These are phyloP conservation scores for Xylogone sp. DNA, from an alignment of 2,329 filamentous ascomycete species.

Conservation along the genomic window DNA sequence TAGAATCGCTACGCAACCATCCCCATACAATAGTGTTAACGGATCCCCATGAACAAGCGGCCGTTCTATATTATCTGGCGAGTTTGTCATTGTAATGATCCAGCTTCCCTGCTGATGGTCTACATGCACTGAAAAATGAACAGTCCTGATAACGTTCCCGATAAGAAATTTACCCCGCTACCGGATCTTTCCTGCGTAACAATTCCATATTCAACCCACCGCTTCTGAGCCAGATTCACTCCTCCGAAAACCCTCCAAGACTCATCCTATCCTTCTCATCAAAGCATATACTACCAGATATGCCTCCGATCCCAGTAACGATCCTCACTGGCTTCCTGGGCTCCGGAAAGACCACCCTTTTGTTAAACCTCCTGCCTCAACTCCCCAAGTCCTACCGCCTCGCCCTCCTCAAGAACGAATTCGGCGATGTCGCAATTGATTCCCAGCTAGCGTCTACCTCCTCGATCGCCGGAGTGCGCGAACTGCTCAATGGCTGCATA, in stretches of 20 bases:
- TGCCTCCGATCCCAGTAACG: conserved; percentile 79
- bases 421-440: conserved; percentile 91
- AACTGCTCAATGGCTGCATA: conserved; percentile 95
- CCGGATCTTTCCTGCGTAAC: no score
- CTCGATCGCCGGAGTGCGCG: conserved; percentile 83
- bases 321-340: conserved; percentile 96
- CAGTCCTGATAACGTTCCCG: no score
- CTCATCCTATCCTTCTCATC: not conserved
- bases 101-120: no score
- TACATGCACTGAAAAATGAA: no score
- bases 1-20: no score
- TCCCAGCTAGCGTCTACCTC: conserved; percentile 81
- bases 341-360: conserved; percentile 92
- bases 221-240: no score
- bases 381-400: conserved; percentile 79
- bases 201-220: not conserved
- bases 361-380: conserved; percentile 91
- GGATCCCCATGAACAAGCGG: no score
- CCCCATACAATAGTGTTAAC: no score
- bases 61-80: no score
- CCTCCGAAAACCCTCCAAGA: not conserved
- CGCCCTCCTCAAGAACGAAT: conserved; percentile 96
- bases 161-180: no score
- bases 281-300: conserved; percentile 25
- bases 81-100: no score